These are phyloP conservation scores for Paramecium tetraurelia DNA, from an alignment of 73 alveolate genomes.

Conservation along the genomic window DNA sequence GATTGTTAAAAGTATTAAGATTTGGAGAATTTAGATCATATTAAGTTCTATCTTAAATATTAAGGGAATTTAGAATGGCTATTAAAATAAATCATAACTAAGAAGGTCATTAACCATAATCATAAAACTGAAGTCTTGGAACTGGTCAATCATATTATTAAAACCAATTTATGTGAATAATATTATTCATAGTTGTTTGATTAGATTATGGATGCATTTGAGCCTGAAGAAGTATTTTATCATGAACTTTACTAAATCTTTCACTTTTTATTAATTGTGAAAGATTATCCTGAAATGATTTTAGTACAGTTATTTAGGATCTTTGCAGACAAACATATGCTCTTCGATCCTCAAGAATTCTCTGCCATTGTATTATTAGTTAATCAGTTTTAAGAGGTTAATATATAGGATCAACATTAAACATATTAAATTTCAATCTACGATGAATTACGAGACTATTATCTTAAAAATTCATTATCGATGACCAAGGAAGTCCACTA, in stretches of 20 bases:
- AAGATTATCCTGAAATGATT: neutral
- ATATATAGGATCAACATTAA: neutral
- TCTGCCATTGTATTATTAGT: neutral
- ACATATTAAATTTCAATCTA: neutral
- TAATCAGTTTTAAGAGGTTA: neutral
- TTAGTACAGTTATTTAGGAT: constrained; percentile 7
- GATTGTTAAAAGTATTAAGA: neutral
- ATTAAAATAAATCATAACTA: neutral
- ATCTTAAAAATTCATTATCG: neutral
- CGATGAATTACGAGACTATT: neutral
- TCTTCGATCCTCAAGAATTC: neutral
- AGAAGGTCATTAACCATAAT: neutral
- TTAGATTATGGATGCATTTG: constrained; percentile 25
- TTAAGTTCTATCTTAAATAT: neutral
- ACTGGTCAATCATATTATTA: neutral
- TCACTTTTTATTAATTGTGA: neutral
- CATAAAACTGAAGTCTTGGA: neutral
- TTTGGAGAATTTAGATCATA: neutral
- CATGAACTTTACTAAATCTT: neutral
- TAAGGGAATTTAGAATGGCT: neutral
- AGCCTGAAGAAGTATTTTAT: constrained; percentile 5
- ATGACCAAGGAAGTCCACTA: neutral
- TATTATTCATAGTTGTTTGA: neutral
- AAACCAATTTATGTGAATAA: neutral
- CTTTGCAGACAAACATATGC: constrained; percentile 8